phyloP scores from a whole-genome alignment of 164 flowering plant genomes.

The Vitis rupestris region DNA sequence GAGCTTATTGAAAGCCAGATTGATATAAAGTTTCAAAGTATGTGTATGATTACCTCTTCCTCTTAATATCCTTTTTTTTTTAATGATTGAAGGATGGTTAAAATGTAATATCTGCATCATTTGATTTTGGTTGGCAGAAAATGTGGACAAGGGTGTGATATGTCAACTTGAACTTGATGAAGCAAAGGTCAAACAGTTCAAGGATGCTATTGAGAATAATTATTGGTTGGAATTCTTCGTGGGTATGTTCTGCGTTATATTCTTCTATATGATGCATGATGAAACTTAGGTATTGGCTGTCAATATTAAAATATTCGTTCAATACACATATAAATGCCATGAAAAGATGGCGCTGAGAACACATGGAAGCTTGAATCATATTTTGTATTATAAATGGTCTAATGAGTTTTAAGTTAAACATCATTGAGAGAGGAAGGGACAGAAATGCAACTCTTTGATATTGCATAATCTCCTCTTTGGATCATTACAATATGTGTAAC shows the following conservation, averaged over 20 bases:
- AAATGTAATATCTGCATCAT: not conserved
- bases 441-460: too few relatives aligned
- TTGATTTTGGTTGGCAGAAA: slow-evolving; percentile 44
- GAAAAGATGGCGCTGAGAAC: too few relatives aligned
- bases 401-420: too few relatives aligned
- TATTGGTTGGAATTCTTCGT: slow-evolving; percentile 98
- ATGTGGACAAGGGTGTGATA: slow-evolving; percentile 64
- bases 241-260: slow-evolving; percentile 51
- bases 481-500: too few relatives aligned
- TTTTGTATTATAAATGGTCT: too few relatives aligned
- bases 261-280: not conserved
- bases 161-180: slow-evolving; percentile 79
- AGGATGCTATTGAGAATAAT: slow-evolving; percentile 87
- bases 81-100: not conserved
- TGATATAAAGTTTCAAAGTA: slow-evolving; percentile 82
- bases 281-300: too few relatives aligned
- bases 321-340: too few relatives aligned
- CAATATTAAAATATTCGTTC: too few relatives aligned
- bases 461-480: too few relatives aligned
- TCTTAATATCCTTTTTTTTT: not conserved
- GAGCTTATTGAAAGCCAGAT: slow-evolving; percentile 96
- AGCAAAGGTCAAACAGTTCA: slow-evolving; percentile 79
- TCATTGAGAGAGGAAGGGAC: too few relatives aligned
- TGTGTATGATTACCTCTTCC: slow-evolving; percentile 10
- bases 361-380: too few relatives aligned